Evolutionary conservation across 2,329 filamentous ascomycete species (phyloP).

Genomic region (Mycosphaerella arachidis): DNA sequence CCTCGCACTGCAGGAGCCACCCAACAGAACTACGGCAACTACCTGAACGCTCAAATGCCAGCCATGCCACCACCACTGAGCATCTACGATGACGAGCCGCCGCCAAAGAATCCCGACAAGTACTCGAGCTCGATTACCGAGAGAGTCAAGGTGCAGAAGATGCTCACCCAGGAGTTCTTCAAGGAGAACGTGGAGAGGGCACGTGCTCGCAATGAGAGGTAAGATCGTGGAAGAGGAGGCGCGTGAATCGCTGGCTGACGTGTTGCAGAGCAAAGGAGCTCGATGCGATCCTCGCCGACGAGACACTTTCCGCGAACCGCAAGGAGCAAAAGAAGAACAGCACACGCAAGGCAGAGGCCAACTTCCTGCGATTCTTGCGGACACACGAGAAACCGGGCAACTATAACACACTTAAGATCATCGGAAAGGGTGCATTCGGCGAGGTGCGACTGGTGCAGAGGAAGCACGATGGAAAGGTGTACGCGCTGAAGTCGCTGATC

Average conservation of each 20-base stretch:
- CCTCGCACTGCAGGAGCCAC: slow-evolving; percentile 78
- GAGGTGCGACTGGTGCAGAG: slow-evolving; percentile 97
- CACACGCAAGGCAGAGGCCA: slow-evolving; percentile 81
- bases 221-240: slow-evolving; percentile 28
- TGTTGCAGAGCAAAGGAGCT: slow-evolving; percentile 76
- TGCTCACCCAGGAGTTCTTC: slow-evolving; percentile 76
- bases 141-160: slow-evolving; percentile 60
- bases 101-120: slow-evolving; percentile 73
- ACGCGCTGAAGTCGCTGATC: slow-evolving; percentile 95
- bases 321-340: slow-evolving; percentile 82
- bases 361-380: slow-evolving; percentile 87
- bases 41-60: slow-evolving; percentile 62
- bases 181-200: slow-evolving; percentile 97
- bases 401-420: slow-evolving; percentile 95
- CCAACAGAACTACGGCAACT: slow-evolving; percentile 56
- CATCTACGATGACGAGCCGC: slow-evolving; percentile 61
- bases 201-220: slow-evolving; percentile 92
- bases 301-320: slow-evolving; percentile 66
- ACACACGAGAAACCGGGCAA: slow-evolving; percentile 92
- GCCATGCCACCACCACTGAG: slow-evolving; percentile 38
- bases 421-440: slow-evolving; percentile 97
- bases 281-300: slow-evolving; percentile 76
- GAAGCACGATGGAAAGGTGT: slow-evolving; percentile 93
- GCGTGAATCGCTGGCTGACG: slow-evolving; percentile 6
- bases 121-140: slow-evolving; percentile 85